phyloP scores from a whole-genome alignment of 495 filamentous ascomycete species.

The Trichoderma reesei region DNA sequence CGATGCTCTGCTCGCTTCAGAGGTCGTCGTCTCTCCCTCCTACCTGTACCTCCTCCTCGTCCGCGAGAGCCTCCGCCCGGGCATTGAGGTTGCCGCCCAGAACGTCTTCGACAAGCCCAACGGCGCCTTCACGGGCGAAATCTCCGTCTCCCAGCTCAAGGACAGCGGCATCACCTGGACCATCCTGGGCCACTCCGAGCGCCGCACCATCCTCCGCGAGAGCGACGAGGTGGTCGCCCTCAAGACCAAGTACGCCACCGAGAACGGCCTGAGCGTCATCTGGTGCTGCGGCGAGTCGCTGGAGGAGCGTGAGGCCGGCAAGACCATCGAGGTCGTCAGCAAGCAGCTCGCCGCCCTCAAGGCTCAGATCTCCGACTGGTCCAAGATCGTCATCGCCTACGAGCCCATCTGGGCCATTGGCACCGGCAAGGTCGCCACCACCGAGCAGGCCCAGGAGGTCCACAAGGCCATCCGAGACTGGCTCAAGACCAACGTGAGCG shows the following conservation, averaged over 20 bases:
- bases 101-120: conserved; percentile 96
- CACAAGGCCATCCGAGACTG: conserved; percentile 87
- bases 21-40: conserved; percentile 91
- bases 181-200: conserved; percentile 87
- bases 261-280: conserved; percentile 81
- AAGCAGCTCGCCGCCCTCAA: conserved; percentile 59
- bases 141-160: conserved; percentile 80
- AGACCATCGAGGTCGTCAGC: conserved; percentile 88
- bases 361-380: conserved; percentile 68
- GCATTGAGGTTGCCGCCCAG: conserved; percentile 77
- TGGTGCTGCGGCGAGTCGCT: conserved; percentile 93
- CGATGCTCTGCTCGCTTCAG: conserved; percentile 28
- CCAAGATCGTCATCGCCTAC: conserved; percentile 91
- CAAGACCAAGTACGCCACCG: conserved; percentile 86
- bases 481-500: conserved; percentile 64
- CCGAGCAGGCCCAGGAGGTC: conserved; percentile 89
- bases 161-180: conserved; percentile 82
- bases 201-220: conserved; percentile 78
- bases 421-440: conserved; percentile 93
- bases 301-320: conserved; percentile 77
- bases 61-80: conserved; percentile 53
- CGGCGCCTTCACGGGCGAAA: conserved; percentile 95
- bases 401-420: conserved; percentile 99
- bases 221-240: conserved; percentile 74
- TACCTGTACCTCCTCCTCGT: conserved; percentile 82